Evolutionary conservation across 176 grass and related monocot genomes (phyloP), one percentile per base, ranked within the genome.

Genomic region (Rhynchospora breviuscula): DNA sequence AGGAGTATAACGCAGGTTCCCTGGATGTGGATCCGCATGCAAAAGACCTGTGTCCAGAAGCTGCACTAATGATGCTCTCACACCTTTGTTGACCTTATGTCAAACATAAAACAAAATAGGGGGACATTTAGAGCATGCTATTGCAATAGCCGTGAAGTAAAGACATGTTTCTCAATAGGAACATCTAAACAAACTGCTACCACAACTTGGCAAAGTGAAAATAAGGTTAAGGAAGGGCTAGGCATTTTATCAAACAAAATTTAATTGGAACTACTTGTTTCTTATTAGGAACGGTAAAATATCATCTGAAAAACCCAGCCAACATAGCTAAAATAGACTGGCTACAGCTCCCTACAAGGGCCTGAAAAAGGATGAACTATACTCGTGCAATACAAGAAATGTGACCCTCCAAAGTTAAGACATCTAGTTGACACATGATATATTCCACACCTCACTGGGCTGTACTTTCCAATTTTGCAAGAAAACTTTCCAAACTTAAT

Each of bases 41-140:
- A 98, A 84, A 80, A 98, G 87, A 52, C 95, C 95, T 65, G 92
- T 98, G n/a, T 98, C 95, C 31, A 98, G 90, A 79, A 98, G 95
- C 87, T 98, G 95, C 43, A 94, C 84, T 83, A 94, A 60, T 77
- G 95, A 91, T 83, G 92, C 84, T 65, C 92, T 89, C 10, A 93
- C 92, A 61, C 95, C 90, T 93, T 98, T 98, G 29, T 98, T 98
- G 58, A 98, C 95, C 95, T 94, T 90, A 73, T 83, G 54, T 78
- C 76, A 14, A 80, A 63, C 63, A 65, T 25, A 67, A 48, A 82
- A 67, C 23, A 67, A 67, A 33, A 47, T 65, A 82, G 46, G 47
- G 17, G 12, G 12, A 26, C 10, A 63, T 49, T 65, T 48, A 82
- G 14, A 66, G 33, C 2, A 14, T 26, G 60, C 22, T 67, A 67